phyloP scores from a whole-genome alignment of 257 asterid genomes.

The Echium plantagineum region DNA sequence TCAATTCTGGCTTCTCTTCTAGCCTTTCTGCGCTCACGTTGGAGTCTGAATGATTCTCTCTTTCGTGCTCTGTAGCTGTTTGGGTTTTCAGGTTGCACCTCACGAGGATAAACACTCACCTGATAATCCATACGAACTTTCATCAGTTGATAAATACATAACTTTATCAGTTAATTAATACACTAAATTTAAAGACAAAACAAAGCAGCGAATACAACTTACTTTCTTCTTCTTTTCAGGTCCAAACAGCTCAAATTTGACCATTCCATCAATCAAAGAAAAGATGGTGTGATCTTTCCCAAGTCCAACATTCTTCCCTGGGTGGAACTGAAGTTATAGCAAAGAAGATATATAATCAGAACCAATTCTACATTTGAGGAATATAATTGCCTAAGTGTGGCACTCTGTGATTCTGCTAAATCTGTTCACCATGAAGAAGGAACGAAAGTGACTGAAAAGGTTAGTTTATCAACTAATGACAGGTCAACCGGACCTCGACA shows the following conservation, averaged over 20 bases:
- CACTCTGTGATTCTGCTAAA: not conserved
- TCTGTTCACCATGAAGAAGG: not conserved
- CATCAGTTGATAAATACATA: not conserved
- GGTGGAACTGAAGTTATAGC: slow-evolving; percentile 56
- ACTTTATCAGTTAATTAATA: not conserved
- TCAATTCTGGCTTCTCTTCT: slow-evolving; percentile 43
- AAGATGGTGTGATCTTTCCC: slow-evolving; percentile 67
- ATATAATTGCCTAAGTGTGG: not conserved
- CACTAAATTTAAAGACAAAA: not conserved
- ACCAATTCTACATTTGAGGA: not conserved
- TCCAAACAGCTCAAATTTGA: slow-evolving; percentile 64
- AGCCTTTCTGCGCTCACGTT: slow-evolving; percentile 69
- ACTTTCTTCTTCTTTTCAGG: slow-evolving; percentile 67
- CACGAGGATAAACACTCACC: slow-evolving; percentile 87
- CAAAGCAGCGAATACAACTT: not conserved
- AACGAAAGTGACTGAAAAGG: not conserved
- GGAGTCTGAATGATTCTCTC: slow-evolving; percentile 70
- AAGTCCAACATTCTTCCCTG: slow-evolving; percentile 88
- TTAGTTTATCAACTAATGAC: not conserved
- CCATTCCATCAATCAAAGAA: slow-evolving; percentile 26
- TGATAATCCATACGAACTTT: slow-evolving; percentile 8
- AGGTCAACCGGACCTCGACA: not conserved
- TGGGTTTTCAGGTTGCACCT: slow-evolving; percentile 61
- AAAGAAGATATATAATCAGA: slow-evolving; percentile 2
- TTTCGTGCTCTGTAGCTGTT: slow-evolving; percentile 69